These are phyloP conservation scores for Cytospora schulzeri DNA, from an alignment of 2,329 filamentous ascomycete species.

Conservation along the genomic window DNA sequence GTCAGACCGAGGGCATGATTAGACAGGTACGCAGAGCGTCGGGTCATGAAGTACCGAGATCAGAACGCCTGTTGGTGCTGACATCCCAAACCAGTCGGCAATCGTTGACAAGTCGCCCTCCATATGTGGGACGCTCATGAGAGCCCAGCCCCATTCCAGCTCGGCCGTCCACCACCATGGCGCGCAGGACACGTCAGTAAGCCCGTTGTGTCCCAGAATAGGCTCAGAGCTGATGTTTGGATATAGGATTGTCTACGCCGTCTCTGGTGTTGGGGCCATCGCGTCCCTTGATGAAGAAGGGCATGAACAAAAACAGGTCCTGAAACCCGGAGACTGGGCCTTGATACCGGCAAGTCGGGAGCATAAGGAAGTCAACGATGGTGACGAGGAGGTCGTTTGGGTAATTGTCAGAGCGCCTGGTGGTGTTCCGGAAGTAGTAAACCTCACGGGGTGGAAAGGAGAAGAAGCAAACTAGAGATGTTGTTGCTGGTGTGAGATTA, in stretches of 20 bases:
- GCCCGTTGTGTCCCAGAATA: no score
- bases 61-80: neutral
- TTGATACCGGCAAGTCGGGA: constrained; percentile 56
- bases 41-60: no score
- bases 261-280: constrained; percentile 50
- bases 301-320: constrained; percentile 47
- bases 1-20: constrained; percentile 56
- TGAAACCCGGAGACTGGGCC: constrained; percentile 54
- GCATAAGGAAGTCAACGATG: constrained; percentile 59
- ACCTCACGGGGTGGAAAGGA: constrained; percentile 49
- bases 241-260: constrained; percentile 49
- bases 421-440: constrained; percentile 50
- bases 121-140: constrained; percentile 50
- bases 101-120: constrained; percentile 50
- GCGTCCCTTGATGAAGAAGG: constrained; percentile 44
- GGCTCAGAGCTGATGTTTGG: neutral
- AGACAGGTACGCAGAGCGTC: constrained; percentile 34
- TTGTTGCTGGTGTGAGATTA: neutral
- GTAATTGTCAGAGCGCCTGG: constrained; percentile 51
- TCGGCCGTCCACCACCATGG: constrained; percentile 58
- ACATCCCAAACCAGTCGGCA: constrained; percentile 35
- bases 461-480: constrained; percentile 15
- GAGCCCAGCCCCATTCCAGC: constrained; percentile 51
- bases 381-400: constrained; percentile 56
- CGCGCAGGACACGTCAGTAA: constrained; percentile 47